Evolutionary conservation across 495 filamentous ascomycete species (phyloP).

Genomic region (Podospora pseudopauciseta): DNA sequence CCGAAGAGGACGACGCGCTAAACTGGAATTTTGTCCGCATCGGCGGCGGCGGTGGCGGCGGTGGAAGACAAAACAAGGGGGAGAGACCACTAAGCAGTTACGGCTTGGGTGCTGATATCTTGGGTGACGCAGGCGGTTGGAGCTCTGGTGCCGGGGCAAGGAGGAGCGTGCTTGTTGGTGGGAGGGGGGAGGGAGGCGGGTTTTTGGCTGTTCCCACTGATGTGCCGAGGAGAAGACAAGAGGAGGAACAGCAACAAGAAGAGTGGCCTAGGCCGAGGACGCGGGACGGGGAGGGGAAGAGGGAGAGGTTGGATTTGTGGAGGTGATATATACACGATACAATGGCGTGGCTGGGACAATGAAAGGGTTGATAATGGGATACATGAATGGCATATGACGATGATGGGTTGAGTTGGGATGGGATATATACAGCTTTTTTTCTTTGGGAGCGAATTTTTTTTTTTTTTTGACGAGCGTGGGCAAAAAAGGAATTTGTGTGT

Average conservation of each 20-base stretch:
- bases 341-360: too few relatives aligned
- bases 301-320: conserved; percentile 45
- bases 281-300: conserved; percentile 39
- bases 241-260: conserved; percentile 8
- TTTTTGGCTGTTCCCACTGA: conserved; percentile 70
- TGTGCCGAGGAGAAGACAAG: conserved; percentile 41
- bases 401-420: not conserved
- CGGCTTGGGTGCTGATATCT: conserved; percentile 42
- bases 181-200: conserved; percentile 68
- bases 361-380: not conserved
- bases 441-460: not conserved
- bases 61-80: not conserved
- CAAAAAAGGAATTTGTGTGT: not conserved
- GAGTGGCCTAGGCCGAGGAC: conserved; percentile 44
- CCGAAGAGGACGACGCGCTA: conserved; percentile 64
- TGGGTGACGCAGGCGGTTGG: conserved; percentile 37
- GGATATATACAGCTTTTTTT: not conserved
- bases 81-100: conserved; percentile 49
- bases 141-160: conserved; percentile 41
- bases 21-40: conserved; percentile 73
- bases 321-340: conserved; percentile 23
- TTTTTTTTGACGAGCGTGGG: not conserved
- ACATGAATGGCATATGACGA: not conserved
- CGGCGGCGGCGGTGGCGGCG: conserved; percentile 19
- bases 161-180: conserved; percentile 54